These are phyloP conservation scores for Astragalus glycyphyllos DNA, from an alignment of 306 rosid species.

Conservation along the genomic window DNA sequence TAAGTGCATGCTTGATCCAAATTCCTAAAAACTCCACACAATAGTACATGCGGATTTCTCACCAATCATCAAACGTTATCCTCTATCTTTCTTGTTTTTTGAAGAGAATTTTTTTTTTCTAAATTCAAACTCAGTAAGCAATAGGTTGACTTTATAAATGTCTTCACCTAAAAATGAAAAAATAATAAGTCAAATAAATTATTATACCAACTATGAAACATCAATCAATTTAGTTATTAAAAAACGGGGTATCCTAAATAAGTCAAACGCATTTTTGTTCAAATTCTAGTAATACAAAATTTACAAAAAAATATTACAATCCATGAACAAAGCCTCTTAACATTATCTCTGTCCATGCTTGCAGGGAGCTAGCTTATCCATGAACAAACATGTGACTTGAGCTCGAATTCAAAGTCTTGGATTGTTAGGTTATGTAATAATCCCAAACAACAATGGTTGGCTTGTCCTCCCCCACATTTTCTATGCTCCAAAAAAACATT, in stretches of 20 bases:
- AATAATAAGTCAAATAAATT: background rate
- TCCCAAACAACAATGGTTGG: background rate
- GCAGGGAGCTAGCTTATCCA: background rate
- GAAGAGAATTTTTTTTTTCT: background rate
- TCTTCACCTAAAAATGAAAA: background rate
- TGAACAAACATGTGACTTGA: constrained; percentile 15
- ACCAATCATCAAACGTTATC: background rate
- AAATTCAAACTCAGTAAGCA: background rate
- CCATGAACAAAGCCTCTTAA: background rate
- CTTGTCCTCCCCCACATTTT: background rate
- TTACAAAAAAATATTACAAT: constrained; percentile 29
- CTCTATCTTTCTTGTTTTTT: background rate
- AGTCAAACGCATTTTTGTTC: constrained; percentile 3
- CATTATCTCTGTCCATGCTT: constrained; percentile 1
- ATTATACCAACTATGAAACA: background rate
- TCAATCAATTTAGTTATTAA: background rate
- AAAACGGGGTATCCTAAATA: background rate
- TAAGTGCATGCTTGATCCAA: no score
- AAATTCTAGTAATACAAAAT: background rate
- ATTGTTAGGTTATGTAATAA: background rate
- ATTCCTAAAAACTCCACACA: no score
- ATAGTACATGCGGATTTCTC: no score
- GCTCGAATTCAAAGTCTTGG: background rate
- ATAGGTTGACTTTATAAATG: background rate
- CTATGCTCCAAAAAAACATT: constrained; percentile 1